Conservation (phyloP, 2,329 filamentous ascomycete species). For the Ascochyta rabiei region DNA sequence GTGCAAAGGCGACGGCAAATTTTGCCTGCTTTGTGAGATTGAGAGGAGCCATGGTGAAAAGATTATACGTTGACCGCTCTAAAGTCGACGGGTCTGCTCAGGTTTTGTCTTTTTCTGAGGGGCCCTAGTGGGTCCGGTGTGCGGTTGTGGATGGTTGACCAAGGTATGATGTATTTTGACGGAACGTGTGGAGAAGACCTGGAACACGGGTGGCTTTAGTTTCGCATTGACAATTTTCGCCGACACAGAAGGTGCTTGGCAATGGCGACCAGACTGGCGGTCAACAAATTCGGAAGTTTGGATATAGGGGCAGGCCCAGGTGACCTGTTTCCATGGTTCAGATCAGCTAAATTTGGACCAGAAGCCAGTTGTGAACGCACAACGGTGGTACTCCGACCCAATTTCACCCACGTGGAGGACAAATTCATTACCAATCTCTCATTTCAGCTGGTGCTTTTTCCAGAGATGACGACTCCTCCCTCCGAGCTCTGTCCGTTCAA, state of each 20-base stretch:
- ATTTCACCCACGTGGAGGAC: slow-evolving; percentile 5
- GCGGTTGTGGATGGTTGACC: slow-evolving; percentile 15
- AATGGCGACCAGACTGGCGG: slow-evolving; percentile 22
- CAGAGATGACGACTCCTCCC: slow-evolving; percentile 13
- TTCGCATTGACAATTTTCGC: slow-evolving; percentile 15
- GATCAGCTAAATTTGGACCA: slow-evolving; percentile 11
- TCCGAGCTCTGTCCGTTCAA: slow-evolving; percentile 10
- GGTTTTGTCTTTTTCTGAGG: slow-evolving; percentile 21
- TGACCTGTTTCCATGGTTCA: slow-evolving; percentile 10
- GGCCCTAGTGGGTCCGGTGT: slow-evolving; percentile 17
- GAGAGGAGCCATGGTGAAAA: slow-evolving; percentile 19
- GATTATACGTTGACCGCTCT: slow-evolving; percentile 17
- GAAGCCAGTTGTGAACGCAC: slow-evolving; percentile 15
- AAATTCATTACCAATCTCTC: slow-evolving; percentile 12
- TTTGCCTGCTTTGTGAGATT: slow-evolving; percentile 16
- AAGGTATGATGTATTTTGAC: slow-evolving; percentile 20
- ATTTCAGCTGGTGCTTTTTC: slow-evolving; percentile 10
- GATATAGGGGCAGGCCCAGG: slow-evolving; percentile 19
- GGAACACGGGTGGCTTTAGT: slow-evolving; percentile 18
- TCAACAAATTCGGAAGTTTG: slow-evolving; percentile 16
- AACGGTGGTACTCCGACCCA: slow-evolving; percentile 6
- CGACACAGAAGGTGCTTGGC: slow-evolving; percentile 20
- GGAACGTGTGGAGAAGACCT: slow-evolving; percentile 19
- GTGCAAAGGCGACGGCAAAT: slow-evolving; percentile 15
- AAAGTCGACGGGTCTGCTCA: slow-evolving; percentile 16